phyloP scores from a whole-genome alignment of 371 early-diverging fungal genomes.

The Apophysomyces variabilis region DNA sequence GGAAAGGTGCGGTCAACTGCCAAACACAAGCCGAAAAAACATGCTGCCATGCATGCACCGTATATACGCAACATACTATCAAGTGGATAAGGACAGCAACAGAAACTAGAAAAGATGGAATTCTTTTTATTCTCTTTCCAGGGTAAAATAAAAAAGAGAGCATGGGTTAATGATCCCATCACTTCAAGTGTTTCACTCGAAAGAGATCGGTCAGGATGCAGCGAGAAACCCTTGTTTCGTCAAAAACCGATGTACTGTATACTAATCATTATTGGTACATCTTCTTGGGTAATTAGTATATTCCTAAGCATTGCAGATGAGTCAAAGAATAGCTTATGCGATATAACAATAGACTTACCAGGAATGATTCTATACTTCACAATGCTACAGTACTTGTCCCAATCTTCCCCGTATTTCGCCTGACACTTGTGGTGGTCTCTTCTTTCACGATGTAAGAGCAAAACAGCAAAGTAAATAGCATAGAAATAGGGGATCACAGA shows the following conservation, averaged over 20 bases:
- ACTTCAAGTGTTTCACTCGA: slow-evolving; percentile 1
- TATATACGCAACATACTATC: background rate
- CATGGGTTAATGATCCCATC: background rate
- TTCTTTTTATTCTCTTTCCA: background rate
- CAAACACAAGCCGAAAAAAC: background rate
- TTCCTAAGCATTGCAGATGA: slow-evolving; percentile 1
- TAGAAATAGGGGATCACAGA: slow-evolving; percentile 92
- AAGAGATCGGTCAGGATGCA: background rate
- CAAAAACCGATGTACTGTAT: background rate
- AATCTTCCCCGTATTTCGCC: slow-evolving; percentile 90
- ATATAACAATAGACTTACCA: slow-evolving; percentile 28
- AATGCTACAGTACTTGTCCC: slow-evolving; percentile 85
- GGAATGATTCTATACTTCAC: slow-evolving; percentile 91
- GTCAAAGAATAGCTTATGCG: too few species aligned
- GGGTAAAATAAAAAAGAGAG: background rate
- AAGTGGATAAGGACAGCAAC: background rate
- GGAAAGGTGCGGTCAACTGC: slow-evolving; percentile 11
- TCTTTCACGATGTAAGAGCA: slow-evolving; percentile 86
- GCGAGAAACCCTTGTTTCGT: background rate
- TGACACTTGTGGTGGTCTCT: slow-evolving; percentile 91
- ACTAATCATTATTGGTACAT: too few species aligned
- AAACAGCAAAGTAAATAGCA: slow-evolving; percentile 84
- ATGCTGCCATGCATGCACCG: background rate
- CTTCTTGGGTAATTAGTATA: slow-evolving; percentile 2
- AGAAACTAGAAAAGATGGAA: background rate